Base-by-base conservation (phyloP, 164 flowering plant genomes). In the Liriodendron chinense region DNA sequence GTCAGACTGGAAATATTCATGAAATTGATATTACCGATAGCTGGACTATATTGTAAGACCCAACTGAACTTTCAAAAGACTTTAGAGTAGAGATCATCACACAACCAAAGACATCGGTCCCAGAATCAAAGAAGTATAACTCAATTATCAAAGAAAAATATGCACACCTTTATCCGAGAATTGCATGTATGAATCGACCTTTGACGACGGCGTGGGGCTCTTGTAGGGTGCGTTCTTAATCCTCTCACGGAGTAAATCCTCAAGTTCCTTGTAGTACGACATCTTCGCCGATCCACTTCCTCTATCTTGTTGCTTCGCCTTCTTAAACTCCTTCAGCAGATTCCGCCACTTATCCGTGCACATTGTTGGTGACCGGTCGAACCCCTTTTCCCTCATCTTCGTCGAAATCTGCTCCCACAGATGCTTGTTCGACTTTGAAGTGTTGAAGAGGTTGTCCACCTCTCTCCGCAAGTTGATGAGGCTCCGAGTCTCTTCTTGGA, bases 291-390 rank as follows among this genome's bases (percentile, higher is more conserved):
- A 86, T 21, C 83, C 89, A 73, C 82, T 70, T 5, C 86, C 89
- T 50, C 86, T 80, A 3, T 88, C 89, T 18, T 86, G 89, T 26
- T 88, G 92, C 84, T 85, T 90, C 2, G 89, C 90, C 79, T 92
- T 94, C 86, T 94, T 94, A 78, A 83, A 90, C 83, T 94, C 98
- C 84, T 94, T 94, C 76, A 94, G 72, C 70, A 94, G 77, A 74
- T 94, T 94, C 87, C 98, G 87, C 98, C 98, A 94, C 85, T 94
- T 94, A 79, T 94, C 98, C 22, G 98, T 94, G 61, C 97, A 93
- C 97, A 93, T 93, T 5, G 93, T 91, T 0, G 97, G 92, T 0
- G 94, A 89, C 12, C 98, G 79, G 77, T 94, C 98, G 47, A 92
- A 94, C 20, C 98, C 95, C 43, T 87, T 89, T 6, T 88, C 95